Evolutionary conservation across 1,139 yeast genomes (phyloP).

Genomic region (Sugiyamaella sp.): DNA sequence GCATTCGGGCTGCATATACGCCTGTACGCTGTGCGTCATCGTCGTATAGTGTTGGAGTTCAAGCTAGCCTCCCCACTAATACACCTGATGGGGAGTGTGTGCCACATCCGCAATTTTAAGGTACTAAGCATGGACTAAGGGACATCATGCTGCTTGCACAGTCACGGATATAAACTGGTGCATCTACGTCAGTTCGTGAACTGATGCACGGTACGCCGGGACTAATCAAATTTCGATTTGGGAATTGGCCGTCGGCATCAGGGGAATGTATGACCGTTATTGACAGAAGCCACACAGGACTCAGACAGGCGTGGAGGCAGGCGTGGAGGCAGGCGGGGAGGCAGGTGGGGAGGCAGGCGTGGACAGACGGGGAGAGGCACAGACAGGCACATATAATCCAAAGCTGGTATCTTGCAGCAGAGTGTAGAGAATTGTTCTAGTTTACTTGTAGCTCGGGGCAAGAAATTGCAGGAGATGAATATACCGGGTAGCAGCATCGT

Average conservation of each 20-base stretch:
- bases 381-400: too few relatives aligned
- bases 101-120: neutral
- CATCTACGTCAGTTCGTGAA: too few relatives aligned
- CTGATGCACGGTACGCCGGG: neutral
- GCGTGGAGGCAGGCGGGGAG: neutral
- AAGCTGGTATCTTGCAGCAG: too few relatives aligned
- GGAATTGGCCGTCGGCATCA: neutral
- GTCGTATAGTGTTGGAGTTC: neutral
- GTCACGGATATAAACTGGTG: too few relatives aligned
- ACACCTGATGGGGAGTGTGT: neutral
- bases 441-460: too few relatives aligned
- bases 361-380: too few relatives aligned
- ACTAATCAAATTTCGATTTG: neutral
- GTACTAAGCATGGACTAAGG: too few relatives aligned
- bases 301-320: neutral
- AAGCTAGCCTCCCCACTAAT: neutral
- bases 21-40: neutral
- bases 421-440: too few relatives aligned
- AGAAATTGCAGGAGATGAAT: too few relatives aligned
- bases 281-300: neutral
- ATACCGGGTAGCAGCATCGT: too few relatives aligned
- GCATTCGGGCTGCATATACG: neutral
- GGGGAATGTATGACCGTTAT: slow-evolving; percentile 1
- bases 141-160: too few relatives aligned
- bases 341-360: too few relatives aligned